Conservation (phyloP, 768 basidiomycete genomes). For the Amanita pseudoporphyria region DNA sequence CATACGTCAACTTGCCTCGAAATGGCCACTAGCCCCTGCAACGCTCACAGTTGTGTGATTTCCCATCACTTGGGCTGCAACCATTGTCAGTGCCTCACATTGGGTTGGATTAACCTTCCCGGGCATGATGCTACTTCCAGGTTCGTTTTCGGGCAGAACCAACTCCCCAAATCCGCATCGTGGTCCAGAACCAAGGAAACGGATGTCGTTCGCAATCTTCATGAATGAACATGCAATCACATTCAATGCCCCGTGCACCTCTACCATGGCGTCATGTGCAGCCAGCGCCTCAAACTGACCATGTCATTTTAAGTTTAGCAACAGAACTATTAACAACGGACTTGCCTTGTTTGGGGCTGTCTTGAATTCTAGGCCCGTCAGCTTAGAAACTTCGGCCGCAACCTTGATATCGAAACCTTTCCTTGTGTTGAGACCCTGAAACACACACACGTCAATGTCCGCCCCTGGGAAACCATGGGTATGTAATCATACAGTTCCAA, state of each 20-base stretch:
- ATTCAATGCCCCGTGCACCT: slow-evolving; percentile 95
- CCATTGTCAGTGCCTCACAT: slow-evolving; percentile 98
- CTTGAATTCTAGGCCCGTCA: slow-evolving; percentile 86
- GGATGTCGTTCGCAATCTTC: slow-evolving; percentile 99
- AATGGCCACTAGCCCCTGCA: slow-evolving; percentile 92
- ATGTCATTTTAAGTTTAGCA: not conserved
- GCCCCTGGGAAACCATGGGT: not conserved
- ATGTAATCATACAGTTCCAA: slow-evolving; percentile 72
- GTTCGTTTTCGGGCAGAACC: slow-evolving; percentile 94
- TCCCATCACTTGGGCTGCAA: slow-evolving; percentile 96
- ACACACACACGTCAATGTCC: slow-evolving; percentile 6
- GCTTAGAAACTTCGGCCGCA: slow-evolving; percentile 82
- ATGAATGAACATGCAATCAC: slow-evolving; percentile 93
- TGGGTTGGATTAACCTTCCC: slow-evolving; percentile 99
- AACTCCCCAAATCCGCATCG: slow-evolving; percentile 96
- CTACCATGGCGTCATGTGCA: slow-evolving; percentile 95
- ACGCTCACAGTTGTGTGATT: slow-evolving; percentile 91
- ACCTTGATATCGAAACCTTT: slow-evolving; percentile 95
- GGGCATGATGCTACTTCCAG: slow-evolving; percentile 99
- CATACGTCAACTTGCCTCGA: slow-evolving; percentile 57
- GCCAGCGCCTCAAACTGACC: slow-evolving; percentile 92
- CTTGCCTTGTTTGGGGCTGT: slow-evolving; percentile 96
- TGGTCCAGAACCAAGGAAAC: slow-evolving; percentile 95
- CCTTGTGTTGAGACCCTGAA: slow-evolving; percentile 90
- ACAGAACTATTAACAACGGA: not conserved